phyloP scores from a whole-genome alignment of 1,139 yeast genomes.

The Taphrina populina region DNA sequence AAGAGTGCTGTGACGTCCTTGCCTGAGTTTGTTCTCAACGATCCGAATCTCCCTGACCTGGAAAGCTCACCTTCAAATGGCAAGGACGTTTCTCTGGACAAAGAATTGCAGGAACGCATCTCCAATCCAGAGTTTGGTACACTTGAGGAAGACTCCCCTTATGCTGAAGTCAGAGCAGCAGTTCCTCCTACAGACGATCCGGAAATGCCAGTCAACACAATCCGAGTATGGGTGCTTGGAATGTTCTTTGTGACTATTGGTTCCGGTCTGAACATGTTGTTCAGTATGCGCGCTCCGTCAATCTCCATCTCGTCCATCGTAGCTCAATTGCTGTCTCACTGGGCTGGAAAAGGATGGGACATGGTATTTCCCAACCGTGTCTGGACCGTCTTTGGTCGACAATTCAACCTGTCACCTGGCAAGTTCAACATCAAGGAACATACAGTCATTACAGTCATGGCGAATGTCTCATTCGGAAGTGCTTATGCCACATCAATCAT shows the following conservation, averaged over 20 bases:
- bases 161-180: slow-evolving; percentile 69
- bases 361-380: slow-evolving; percentile 53
- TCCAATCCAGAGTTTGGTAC: too few species aligned
- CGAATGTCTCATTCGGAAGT: slow-evolving; percentile 56
- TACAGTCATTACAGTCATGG: slow-evolving; percentile 61
- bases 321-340: slow-evolving; percentile 51
- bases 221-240: slow-evolving; percentile 36
- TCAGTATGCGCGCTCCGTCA: slow-evolving; percentile 58
- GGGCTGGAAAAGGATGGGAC: slow-evolving; percentile 51
- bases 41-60: slow-evolving; percentile 10
- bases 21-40: not conserved
- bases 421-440: slow-evolving; percentile 72
- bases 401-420: slow-evolving; percentile 55
- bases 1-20: too few species aligned
- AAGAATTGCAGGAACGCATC: not conserved
- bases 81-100: not conserved
- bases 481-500: slow-evolving; percentile 58
- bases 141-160: slow-evolving; percentile 52
- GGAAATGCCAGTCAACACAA: slow-evolving; percentile 57
- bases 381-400: slow-evolving; percentile 48
- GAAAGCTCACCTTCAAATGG: too few species aligned
- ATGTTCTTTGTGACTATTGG: slow-evolving; percentile 57
- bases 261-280: slow-evolving; percentile 59
- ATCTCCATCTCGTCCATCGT: slow-evolving; percentile 57
- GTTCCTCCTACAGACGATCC: slow-evolving; percentile 64